Conservation (phyloP, 306 rosid species). For the Prunus kanzakura region DNA sequence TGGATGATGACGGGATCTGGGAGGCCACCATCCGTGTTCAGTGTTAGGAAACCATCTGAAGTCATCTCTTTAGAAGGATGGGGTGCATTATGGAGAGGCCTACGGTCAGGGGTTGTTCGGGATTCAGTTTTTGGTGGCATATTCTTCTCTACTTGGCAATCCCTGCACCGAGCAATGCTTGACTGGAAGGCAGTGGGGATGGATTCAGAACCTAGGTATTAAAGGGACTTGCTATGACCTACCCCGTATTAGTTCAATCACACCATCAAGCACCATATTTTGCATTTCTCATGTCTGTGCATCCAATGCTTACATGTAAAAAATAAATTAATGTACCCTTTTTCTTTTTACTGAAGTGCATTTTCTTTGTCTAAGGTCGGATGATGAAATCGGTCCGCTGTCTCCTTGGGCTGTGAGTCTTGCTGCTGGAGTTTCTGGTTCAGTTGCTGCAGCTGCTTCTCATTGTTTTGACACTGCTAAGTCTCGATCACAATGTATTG, state of each 20-base stretch:
- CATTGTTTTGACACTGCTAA: constrained; percentile 90
- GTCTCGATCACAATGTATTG: constrained; percentile 69
- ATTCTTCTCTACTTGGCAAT: constrained; percentile 86
- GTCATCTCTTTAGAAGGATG: constrained; percentile 85
- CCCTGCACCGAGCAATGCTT: constrained; percentile 72
- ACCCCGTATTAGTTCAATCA: not conserved
- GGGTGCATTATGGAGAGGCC: constrained; percentile 77
- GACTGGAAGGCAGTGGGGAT: constrained; percentile 87
- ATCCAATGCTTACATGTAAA: not conserved
- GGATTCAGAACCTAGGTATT: constrained; percentile 82
- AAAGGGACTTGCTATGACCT: not conserved
- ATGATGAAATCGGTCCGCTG: constrained; percentile 67
- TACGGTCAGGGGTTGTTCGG: constrained; percentile 73
- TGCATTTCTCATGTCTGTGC: not conserved
- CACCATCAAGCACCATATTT: not conserved
- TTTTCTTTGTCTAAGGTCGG: constrained; percentile 50
- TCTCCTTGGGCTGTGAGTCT: constrained; percentile 73
- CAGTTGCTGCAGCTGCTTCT: constrained; percentile 92
- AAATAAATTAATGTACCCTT: not conserved
- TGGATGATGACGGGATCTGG: constrained; percentile 97
- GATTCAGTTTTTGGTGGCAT: constrained; percentile 85
- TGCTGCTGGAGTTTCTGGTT: constrained; percentile 85
- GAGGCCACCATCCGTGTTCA: constrained; percentile 64
- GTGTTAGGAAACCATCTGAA: constrained; percentile 55
- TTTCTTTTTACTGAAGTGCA: constrained; percentile 23